Base-by-base conservation (phyloP, 2,329 filamentous ascomycete species). In the Aspergillus fumigatiaffinis region DNA sequence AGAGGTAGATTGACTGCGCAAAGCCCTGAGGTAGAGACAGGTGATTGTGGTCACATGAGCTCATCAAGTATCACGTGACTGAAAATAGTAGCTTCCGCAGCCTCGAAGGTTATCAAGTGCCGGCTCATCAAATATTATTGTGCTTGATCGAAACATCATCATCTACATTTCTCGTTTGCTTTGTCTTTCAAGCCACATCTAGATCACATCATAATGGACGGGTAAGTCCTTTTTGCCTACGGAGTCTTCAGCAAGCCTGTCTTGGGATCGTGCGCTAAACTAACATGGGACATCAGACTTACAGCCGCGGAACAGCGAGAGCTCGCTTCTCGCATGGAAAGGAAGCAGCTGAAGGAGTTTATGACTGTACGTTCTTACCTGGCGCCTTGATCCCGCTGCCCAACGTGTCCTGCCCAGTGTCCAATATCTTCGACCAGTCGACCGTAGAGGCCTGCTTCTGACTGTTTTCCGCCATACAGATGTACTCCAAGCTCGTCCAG, bases 261-360 rank as follows among this genome's bases (percentile, higher is more conserved):
- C 52, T 32, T 55, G 25, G 1, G 28, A 28, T 21, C 48, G 3
- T 3, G 12, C 52, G 41, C 62, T 59, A 57, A 60, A 53, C 21
- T 54, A 42, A 54, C 50, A 26, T 50, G 50, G 38, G 42, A 52
- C 53, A 59, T 52, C 69, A 89, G 87, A 68, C 88, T 96, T 74
- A 90, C 85, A 67, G 74, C 83, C 69, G 77, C 86, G 69, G 93
- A 97, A 83, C 90, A 95, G 82, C 90, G 91, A 80, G 91, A 94
- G 83, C 89, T 99, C 73, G 89, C 96, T 79, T 80, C 86, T 79
- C 91, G 94, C 78, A 92, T 99, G 86, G 92, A 97, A 82, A 90
- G 90, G 80, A 95, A 94, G 80, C 94, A 99, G 80, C 91, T 99
- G 84, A 96, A 96, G 81, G 93, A 97, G 75, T 97, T 99, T 75